These are phyloP conservation scores for Tuber brumale DNA, from an alignment of 495 filamentous ascomycete genomes.

Conservation along the genomic window DNA sequence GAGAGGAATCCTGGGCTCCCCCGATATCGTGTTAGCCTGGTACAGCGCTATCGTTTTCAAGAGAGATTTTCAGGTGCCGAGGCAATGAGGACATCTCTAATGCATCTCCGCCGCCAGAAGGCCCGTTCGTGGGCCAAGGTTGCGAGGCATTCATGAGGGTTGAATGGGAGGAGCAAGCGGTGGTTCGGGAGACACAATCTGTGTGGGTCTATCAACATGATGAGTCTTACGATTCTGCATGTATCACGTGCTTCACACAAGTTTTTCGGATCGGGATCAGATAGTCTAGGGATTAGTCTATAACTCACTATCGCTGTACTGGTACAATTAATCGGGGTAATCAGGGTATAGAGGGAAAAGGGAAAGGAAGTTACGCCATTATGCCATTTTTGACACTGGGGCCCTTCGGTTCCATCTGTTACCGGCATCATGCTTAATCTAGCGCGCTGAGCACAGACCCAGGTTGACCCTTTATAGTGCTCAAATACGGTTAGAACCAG, in stretches of 20 bases:
- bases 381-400: neutral
- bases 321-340: too few relatives aligned
- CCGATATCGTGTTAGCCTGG: neutral
- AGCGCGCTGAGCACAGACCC: neutral
- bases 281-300: too few relatives aligned
- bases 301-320: neutral
- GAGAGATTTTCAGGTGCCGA: neutral
- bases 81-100: neutral
- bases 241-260: constrained; percentile 1
- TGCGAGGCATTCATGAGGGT: neutral
- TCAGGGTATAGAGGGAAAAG: neutral
- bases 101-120: neutral
- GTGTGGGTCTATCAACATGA: neutral
- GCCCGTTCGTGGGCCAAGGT: neutral
- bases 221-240: neutral
- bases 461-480: neutral
- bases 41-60: neutral
- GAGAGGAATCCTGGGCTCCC: neutral
- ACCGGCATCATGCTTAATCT: neutral
- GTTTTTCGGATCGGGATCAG: neutral
- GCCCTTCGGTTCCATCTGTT: neutral
- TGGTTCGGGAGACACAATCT: neutral
- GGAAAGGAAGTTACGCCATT: neutral
- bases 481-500: neutral
- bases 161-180: neutral